These are phyloP conservation scores for Geranium incanum DNA, from an alignment of 441 rosid species.

Conservation along the genomic window DNA sequence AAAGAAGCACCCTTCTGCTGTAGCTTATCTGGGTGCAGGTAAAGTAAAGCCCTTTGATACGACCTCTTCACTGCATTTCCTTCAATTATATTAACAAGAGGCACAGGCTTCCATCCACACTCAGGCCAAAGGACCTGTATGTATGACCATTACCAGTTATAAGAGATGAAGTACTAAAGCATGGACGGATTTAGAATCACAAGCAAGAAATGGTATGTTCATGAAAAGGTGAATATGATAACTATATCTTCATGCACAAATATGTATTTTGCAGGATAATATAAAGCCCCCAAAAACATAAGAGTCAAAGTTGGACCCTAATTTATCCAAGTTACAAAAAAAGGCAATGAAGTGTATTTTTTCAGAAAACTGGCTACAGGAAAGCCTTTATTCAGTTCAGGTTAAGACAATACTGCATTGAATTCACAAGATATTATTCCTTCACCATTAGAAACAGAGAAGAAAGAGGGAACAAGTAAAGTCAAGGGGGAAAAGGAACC, in stretches of 20 bases:
- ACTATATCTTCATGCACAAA: neutral
- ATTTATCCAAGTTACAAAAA: neutral
- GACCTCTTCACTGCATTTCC: constrained; percentile 79
- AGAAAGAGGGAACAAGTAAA: neutral
- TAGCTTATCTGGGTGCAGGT: constrained; percentile 89
- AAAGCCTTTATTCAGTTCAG: constrained; percentile 1
- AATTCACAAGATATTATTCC: neutral
- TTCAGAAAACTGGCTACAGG: constrained; percentile 2
- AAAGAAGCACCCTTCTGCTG: constrained; percentile 80
- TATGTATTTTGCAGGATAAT: neutral
- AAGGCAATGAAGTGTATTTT: neutral
- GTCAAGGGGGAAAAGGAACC: neutral
- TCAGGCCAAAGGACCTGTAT: constrained; percentile 84
- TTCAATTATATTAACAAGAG: constrained; percentile 82
- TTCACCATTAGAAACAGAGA: neutral
- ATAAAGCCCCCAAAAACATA: neutral
- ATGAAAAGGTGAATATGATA: neutral
- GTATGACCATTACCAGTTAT: constrained; percentile 6
- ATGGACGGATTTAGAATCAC: neutral
- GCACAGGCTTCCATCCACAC: constrained; percentile 84
- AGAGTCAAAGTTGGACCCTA: neutral
- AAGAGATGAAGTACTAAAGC: neutral
- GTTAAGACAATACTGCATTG: neutral
- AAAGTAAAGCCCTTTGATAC: constrained; percentile 82
- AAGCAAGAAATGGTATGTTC: neutral